Percentiles rank a stretch among this genome's conserved stretches.
These are phyloP conservation scores for Colletotrichum lini DNA, from an alignment of 2,329 filamentous ascomycete species.

Conservation along the genomic window DNA sequence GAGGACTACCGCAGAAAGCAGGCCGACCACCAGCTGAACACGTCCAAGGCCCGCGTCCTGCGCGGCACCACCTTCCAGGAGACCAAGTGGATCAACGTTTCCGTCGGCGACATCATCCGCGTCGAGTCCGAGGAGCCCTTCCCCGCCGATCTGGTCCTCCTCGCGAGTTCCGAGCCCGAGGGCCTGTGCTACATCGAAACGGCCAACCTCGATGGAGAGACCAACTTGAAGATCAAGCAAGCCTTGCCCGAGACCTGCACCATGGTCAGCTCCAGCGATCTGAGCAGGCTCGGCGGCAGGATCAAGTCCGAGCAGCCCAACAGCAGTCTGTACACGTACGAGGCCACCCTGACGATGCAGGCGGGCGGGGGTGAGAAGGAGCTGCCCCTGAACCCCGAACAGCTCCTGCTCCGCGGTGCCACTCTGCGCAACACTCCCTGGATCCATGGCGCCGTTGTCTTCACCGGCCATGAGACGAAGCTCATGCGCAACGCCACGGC, in stretches of 20 bases:
- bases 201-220: conserved; percentile 96
- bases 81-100: conserved; percentile 93
- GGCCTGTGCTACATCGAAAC: conserved; percentile 99
- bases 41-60: conserved; percentile 86
- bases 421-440: conserved; percentile 96
- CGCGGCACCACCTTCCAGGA: conserved; percentile 88
- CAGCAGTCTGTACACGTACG: conserved; percentile 98
- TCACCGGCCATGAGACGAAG: conserved; percentile 98
- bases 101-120: conserved; percentile 91
- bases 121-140: conserved; percentile 97
- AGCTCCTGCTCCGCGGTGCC: conserved; percentile 91
- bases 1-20: conserved; percentile 93
- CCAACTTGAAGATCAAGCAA: conserved; percentile 99
- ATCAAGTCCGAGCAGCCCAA: conserved; percentile 97
- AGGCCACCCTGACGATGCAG: conserved; percentile 93
- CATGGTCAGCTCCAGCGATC: conserved; percentile 87
- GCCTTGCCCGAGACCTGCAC: conserved; percentile 91
- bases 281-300: conserved; percentile 87
- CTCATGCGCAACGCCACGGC: conserved; percentile 98
- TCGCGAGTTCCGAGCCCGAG: conserved; percentile 97
- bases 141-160: conserved; percentile 90
- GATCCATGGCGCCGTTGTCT: conserved; percentile 96
- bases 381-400: conserved; percentile 89
- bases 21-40: conserved; percentile 89
- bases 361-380: conserved; percentile 94